These are phyloP conservation scores for Leccinellum albellum DNA, from an alignment of 768 basidiomycete genomes.

Conservation along the genomic window DNA sequence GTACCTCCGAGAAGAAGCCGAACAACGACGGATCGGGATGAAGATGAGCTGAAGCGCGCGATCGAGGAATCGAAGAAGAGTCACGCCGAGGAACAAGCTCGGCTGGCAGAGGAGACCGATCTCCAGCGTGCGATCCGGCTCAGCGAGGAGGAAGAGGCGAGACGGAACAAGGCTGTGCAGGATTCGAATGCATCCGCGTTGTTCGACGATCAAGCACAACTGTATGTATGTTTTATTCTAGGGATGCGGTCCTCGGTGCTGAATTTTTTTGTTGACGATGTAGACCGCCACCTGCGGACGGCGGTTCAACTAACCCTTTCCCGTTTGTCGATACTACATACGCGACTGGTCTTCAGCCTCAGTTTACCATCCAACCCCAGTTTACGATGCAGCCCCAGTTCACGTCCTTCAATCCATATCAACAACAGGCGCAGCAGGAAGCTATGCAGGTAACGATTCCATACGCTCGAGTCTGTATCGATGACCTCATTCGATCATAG, in stretches of 20 bases:
- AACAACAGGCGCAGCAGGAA: constrained; percentile 90
- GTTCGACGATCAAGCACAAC: constrained; percentile 83
- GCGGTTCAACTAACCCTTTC: constrained; percentile 51
- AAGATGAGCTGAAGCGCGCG: constrained; percentile 80
- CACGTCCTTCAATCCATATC: constrained; percentile 91
- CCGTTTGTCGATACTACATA: constrained; percentile 58
- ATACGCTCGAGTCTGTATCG: background rate
- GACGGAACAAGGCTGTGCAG: constrained; percentile 64
- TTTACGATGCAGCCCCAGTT: constrained; percentile 76
- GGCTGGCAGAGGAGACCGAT: constrained; percentile 73
- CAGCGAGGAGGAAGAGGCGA: constrained; percentile 88
- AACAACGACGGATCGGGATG: constrained; percentile 44
- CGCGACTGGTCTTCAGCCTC: constrained; percentile 59
- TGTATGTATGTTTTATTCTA: constrained; percentile 49
- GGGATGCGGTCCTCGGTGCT: background rate
- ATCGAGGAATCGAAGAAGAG: constrained; percentile 87
- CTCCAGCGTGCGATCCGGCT: constrained; percentile 76
- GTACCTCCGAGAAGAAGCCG: constrained; percentile 16
- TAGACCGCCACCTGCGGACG: constrained; percentile 32
- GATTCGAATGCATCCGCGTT: constrained; percentile 69
- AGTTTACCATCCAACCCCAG: constrained; percentile 78
- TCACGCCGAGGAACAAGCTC: constrained; percentile 64
- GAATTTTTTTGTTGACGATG: constrained; percentile 1
- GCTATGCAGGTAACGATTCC: constrained; percentile 52
- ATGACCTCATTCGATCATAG: constrained; percentile 24